phyloP scores from a whole-genome alignment of 2,329 filamentous ascomycete genomes.

The Paecilomyces variotii region DNA sequence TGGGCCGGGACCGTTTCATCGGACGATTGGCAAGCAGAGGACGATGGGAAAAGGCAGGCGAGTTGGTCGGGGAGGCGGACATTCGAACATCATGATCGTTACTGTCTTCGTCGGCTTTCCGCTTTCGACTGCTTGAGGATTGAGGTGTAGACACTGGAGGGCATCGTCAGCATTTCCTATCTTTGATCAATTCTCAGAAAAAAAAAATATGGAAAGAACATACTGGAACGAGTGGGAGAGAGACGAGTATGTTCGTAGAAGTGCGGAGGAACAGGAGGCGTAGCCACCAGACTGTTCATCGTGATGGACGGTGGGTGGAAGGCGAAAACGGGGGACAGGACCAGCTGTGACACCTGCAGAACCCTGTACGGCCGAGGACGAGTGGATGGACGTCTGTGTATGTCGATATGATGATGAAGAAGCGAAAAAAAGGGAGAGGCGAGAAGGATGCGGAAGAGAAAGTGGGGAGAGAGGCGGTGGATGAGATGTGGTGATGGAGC shows the following conservation, averaged over 20 bases:
- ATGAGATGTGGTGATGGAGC: constrained; percentile 11
- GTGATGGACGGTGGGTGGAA: constrained; percentile 27
- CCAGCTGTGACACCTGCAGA: constrained; percentile 1
- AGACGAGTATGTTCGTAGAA: constrained; percentile 53
- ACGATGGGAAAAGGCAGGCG: constrained; percentile 65
- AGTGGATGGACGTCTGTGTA: constrained; percentile 7
- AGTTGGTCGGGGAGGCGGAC: constrained; percentile 78
- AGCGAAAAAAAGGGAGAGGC: constrained; percentile 5
- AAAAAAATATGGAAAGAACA: constrained; percentile 15
- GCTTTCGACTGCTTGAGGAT: constrained; percentile 54
- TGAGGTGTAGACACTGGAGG: constrained; percentile 30
- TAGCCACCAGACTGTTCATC: constrained; percentile 56
- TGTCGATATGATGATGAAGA: constrained; percentile 6
- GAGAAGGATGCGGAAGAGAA: constrained; percentile 13
- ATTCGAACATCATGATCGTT: constrained; percentile 68
- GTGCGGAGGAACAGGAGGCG: constrained; percentile 54
- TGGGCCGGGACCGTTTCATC: constrained; percentile 59
- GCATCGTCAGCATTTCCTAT: background rate
- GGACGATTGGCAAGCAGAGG: constrained; percentile 60
- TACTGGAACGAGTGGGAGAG: constrained; percentile 54
- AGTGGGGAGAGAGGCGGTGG: constrained; percentile 25
- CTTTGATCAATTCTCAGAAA: constrained; percentile 5
- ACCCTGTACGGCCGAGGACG: constrained; percentile 10
- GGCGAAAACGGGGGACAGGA: constrained; percentile 8
- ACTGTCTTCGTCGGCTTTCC: constrained; percentile 73